Evolutionary conservation across 805 yeast species (phyloP), one percentile per base, ranked within the genome.

Genomic region (Yarrowia keelungensis): DNA sequence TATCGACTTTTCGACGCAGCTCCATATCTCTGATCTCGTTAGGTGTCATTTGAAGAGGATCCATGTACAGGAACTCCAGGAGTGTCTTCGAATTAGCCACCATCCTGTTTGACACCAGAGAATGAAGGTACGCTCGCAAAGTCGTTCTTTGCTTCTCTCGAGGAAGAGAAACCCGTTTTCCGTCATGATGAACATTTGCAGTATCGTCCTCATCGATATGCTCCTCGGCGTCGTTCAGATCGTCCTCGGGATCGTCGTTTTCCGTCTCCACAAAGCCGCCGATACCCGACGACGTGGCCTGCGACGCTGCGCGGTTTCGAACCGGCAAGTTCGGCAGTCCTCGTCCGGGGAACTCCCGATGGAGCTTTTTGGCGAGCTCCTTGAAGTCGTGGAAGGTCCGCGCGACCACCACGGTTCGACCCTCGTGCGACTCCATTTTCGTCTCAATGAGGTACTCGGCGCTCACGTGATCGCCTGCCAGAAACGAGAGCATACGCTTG

Each of bases 101-200:
- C 56, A 86, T 88, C 7, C 85, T 82, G 53, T 85, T 84, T 42
- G 83, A 79, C 10, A 85, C 74, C 16, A 93, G 77, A 1, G 82
- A 76, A 38, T 83, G 80, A 59, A 94, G 74, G 74, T 90, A 94
- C 0, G 92, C 90, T 58, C 98, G 81, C 54, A 94, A 81, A 0
- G 96, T 85, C 10, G 92, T 82, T 51, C 98, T 81, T 72, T 91
- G 84, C 71, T 87, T 88, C 76, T 94, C 98, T 38, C 96, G 83
- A 2, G 87, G 85, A 39, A 90, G 80, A 45, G 75, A 76, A 8
- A 70, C 69, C 2, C 26, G 11, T 8, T 47, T 16, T 1, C 67
- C 67, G 15, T 62, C 39, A 3, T 49, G 62, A 8, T 41, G 22
- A 3, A 56, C 70, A 14, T 59, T 69, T 42, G 50, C 71, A 9